Conservation (phyloP, 2,329 filamentous ascomycete genomes). For the Penicillium digitatum region DNA sequence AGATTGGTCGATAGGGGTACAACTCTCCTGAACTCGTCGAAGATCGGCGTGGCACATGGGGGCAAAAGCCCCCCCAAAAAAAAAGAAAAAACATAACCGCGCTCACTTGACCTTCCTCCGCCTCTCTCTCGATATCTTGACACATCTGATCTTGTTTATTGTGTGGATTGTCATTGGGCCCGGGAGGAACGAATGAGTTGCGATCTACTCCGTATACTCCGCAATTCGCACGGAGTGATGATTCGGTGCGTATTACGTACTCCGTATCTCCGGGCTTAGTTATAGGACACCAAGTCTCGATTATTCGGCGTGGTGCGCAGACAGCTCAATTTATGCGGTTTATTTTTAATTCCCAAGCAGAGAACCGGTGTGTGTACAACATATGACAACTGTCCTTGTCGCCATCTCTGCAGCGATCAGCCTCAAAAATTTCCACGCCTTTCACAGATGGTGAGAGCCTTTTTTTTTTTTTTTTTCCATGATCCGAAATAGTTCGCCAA, state of each 20-base stretch:
- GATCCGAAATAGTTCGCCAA: conserved; percentile 18
- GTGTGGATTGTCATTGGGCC: not conserved
- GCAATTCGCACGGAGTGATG: not conserved
- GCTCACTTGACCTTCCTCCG: not conserved
- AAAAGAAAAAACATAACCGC: conserved; percentile 5
- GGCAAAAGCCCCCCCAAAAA: not conserved
- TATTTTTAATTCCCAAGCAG: not conserved
- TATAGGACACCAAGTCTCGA: not conserved
- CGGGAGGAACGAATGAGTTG: not conserved
- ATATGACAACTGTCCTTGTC: not conserved
- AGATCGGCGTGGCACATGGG: conserved; percentile 8
- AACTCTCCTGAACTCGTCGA: not conserved
- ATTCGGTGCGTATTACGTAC: not conserved
- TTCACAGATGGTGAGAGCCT: not conserved
- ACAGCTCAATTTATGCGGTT: not conserved
- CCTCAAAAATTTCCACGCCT: not conserved
- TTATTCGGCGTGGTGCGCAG: not conserved
- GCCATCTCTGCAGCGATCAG: conserved; percentile 15
- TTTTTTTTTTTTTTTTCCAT: not conserved
- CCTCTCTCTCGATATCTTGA: conserved; percentile 3
- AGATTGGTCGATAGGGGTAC: not conserved
- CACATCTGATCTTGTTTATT: conserved; percentile 1
- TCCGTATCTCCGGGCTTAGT: not conserved
- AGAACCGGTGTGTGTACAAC: not conserved
- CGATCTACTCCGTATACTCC: not conserved